Base-by-base conservation (phyloP, 75 land plant genomes). In the Cunninghamia lanceolata region DNA sequence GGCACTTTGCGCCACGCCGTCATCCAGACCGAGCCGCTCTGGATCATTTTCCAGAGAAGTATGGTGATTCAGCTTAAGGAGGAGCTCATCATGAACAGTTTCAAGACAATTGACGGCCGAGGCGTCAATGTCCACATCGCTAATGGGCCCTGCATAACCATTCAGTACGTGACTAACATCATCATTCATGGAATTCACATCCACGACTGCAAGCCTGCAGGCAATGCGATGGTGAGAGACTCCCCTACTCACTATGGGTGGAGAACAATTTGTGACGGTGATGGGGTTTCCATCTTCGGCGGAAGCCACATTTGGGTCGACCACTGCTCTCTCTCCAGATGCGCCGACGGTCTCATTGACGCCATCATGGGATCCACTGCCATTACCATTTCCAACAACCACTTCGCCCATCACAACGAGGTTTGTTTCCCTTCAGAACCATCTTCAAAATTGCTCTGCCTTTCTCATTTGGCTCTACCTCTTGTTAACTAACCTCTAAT, bases 31-130 rank as follows among this genome's bases (percentile, higher is more conserved):
- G 89, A 88, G 85, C 89, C 89, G 6, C 84, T 88, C 59, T 88
- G 89, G 89, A 88, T 88, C 74, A 82, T 82, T 17, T 88, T 88
- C 52, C 43, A 77, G 47, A 47, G 89, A 40, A 45, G 83, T 86
- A 89, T 89, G 90, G 84, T 68, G 39, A 89, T 89, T 38, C 83
- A 66, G 50, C 82, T 88, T 43, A 68, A 88, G 82, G 76, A 89
- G 14, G 90, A 89, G 76, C 89, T 89, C 35, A 84, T 89, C 28
- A 42, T 89, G 85, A 89, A 71, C 86, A 83, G 85, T n/a, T 83
- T 88, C 90, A 89, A 89, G 82, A 89, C 90, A 15, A 87, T 89
- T 54, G 89, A 87, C 16, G 90, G 89, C 30, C 78, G 90, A 3
- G 90, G 90, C 28, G 84, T 32, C 56, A 87, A 87, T n/a, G 89